These are phyloP conservation scores for Chaetothyriales sp. DNA, from an alignment of 2,329 filamentous ascomycete genomes.

Conservation along the genomic window DNA sequence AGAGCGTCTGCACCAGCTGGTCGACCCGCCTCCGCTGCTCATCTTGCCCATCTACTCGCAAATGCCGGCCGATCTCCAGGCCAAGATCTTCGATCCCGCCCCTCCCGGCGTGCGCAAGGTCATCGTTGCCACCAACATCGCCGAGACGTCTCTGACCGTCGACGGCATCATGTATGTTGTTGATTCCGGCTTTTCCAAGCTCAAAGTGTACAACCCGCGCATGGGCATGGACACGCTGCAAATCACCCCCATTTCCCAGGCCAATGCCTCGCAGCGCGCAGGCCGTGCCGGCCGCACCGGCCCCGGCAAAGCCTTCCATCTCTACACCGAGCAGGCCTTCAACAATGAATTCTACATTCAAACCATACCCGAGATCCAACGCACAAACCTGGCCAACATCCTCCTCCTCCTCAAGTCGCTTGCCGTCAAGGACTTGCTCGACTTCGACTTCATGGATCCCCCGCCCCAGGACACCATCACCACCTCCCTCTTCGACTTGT, in stretches of 20 bases:
- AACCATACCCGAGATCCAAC: constrained; percentile 93
- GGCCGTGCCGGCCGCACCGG: constrained; percentile 89
- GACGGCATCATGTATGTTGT: constrained; percentile 95
- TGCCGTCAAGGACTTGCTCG: constrained; percentile 80
- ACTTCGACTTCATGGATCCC: constrained; percentile 97
- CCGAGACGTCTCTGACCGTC: constrained; percentile 88
- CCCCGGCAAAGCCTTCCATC: constrained; percentile 83
- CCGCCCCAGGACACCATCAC: constrained; percentile 96
- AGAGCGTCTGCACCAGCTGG: constrained; percentile 73
- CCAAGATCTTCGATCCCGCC: constrained; percentile 90
- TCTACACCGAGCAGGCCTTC: constrained; percentile 90
- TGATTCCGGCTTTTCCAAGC: constrained; percentile 87
- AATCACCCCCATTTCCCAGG: constrained; percentile 93
- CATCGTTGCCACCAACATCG: constrained; percentile 90
- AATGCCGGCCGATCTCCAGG: constrained; percentile 95
- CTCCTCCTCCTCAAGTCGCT: constrained; percentile 78
- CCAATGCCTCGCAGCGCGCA: constrained; percentile 84
- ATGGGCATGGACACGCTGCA: constrained; percentile 99
- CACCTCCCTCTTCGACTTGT: constrained; percentile 92
- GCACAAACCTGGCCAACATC: constrained; percentile 76
- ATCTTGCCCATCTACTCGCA: constrained; percentile 98
- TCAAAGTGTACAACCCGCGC: constrained; percentile 96
- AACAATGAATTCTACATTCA: constrained; percentile 93
- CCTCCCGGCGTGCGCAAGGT: constrained; percentile 77
- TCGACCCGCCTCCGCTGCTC: constrained; percentile 86